phyloP scores from a whole-genome alignment of 345 rosid genomes.

The Rhodamnia rubescens region DNA sequence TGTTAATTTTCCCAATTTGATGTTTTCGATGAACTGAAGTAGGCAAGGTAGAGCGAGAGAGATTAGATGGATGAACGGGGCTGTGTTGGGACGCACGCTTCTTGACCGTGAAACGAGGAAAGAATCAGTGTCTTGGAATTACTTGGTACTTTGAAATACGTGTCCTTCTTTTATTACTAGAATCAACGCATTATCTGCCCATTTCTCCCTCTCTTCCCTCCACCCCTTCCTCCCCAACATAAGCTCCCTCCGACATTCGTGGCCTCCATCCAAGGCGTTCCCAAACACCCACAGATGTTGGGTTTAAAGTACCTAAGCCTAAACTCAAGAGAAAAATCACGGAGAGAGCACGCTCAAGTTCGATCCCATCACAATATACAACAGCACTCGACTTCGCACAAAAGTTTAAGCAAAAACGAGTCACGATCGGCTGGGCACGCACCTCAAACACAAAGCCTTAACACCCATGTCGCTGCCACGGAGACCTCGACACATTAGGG shows the following conservation, averaged over 20 bases:
- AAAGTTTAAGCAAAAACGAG: neutral
- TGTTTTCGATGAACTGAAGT: neutral
- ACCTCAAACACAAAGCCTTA: neutral
- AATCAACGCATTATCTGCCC: too few species aligned
- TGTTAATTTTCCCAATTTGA: too few species aligned
- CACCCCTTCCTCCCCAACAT: neutral
- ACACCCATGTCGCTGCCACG: neutral
- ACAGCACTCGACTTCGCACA: accelerated
- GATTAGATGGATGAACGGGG: neutral
- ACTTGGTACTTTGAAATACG: neutral
- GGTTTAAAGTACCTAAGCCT: neutral
- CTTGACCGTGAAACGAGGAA: neutral
- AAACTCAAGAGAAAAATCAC: neutral
- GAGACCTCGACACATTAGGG: neutral
- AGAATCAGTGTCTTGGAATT: neutral
- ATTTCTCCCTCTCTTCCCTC: too few species aligned
- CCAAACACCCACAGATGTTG: too few species aligned
- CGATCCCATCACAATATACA: neutral
- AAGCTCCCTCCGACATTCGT: neutral
- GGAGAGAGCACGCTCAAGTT: neutral
- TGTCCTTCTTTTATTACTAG: neutral
- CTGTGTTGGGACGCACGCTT: neutral
- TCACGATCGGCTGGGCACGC: accelerated
- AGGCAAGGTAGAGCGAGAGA: neutral
- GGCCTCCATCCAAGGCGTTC: too few species aligned